Conservation (phyloP, 306 rosid species). For the Trifolium subterraneum region DNA sequence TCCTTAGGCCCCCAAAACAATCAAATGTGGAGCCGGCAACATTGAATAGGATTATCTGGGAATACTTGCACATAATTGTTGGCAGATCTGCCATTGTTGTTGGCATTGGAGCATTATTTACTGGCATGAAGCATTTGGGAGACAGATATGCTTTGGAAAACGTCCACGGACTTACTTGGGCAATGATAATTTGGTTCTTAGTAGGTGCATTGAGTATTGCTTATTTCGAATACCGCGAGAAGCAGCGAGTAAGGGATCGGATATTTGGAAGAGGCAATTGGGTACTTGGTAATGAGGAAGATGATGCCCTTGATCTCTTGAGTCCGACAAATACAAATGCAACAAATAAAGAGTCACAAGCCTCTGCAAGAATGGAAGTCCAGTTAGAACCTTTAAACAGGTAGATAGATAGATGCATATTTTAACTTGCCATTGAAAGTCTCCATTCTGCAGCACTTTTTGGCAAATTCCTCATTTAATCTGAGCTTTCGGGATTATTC, state of each 20-base stretch:
- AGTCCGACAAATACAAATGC: slow-evolving; percentile 50
- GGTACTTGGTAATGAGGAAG: slow-evolving; percentile 91
- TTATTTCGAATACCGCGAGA: slow-evolving; percentile 70
- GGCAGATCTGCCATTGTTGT: slow-evolving; percentile 75
- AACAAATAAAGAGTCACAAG: slow-evolving; percentile 55
- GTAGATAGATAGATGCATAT: slow-evolving; percentile 70
- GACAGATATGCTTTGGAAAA: slow-evolving; percentile 72
- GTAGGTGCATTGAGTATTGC: slow-evolving; percentile 53
- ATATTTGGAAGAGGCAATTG: slow-evolving; percentile 72
- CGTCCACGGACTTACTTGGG: slow-evolving; percentile 73
- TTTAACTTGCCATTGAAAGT: slow-evolving; percentile 29
- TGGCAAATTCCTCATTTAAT: slow-evolving; percentile 29
- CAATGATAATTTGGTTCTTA: slow-evolving; percentile 75
- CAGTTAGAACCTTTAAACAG: slow-evolving; percentile 86
- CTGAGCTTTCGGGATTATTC: slow-evolving; percentile 43
- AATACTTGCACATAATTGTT: slow-evolving; percentile 66
- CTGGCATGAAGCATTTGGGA: slow-evolving; percentile 91
- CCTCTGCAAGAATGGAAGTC: slow-evolving; percentile 77
- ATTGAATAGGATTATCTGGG: slow-evolving; percentile 74
- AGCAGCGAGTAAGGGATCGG: slow-evolving; percentile 49
- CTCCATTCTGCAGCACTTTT: slow-evolving; percentile 39
- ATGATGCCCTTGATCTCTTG: slow-evolving; percentile 83
- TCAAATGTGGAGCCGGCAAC: slow-evolving; percentile 63
- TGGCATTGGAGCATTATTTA: slow-evolving; percentile 80
- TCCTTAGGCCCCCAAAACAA: slow-evolving; percentile 63